phyloP scores from a whole-genome alignment of 208 protist genomes.

The Leishmania tarentolae region DNA sequence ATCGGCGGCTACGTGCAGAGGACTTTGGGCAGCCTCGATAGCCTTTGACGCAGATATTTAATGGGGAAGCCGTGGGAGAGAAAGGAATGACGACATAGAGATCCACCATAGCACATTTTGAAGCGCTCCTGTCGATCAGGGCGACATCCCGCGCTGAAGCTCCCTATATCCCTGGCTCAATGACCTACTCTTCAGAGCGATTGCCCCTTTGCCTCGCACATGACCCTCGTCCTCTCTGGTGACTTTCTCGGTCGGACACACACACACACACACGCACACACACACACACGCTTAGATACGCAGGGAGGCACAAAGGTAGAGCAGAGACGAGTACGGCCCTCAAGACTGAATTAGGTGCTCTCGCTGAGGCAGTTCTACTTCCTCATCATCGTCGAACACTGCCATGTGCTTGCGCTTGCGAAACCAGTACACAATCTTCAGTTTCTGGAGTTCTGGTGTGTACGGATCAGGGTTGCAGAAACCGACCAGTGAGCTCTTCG shows the following conservation, averaged over 20 bases:
- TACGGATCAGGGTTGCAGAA: constrained; percentile 90
- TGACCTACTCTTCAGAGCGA: not conserved
- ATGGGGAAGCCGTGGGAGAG: not conserved
- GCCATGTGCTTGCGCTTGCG: constrained; percentile 70
- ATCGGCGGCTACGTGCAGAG: not conserved
- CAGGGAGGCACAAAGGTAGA: not conserved
- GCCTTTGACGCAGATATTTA: not conserved
- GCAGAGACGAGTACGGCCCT: not conserved
- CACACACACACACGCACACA: not conserved
- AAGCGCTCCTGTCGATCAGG: not conserved
- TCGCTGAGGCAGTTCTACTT: constrained; percentile 70
- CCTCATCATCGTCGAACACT: constrained; percentile 71
- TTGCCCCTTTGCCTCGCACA: not conserved
- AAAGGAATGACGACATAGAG: not conserved
- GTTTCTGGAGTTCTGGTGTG: constrained; percentile 78
- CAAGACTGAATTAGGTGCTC: constrained; percentile 50
- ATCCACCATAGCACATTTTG: not conserved
- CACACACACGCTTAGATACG: not conserved
- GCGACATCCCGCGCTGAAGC: not conserved
- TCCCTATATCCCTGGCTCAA: too few species aligned
- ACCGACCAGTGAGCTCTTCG: constrained; percentile 74
- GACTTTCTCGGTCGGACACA: not conserved
- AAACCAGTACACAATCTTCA: constrained; percentile 90
- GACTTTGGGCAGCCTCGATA: not conserved
- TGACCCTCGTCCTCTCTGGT: too few species aligned